These are phyloP conservation scores for Aspergillus incahuasiensis DNA, from an alignment of 495 filamentous ascomycete genomes.

Conservation along the genomic window DNA sequence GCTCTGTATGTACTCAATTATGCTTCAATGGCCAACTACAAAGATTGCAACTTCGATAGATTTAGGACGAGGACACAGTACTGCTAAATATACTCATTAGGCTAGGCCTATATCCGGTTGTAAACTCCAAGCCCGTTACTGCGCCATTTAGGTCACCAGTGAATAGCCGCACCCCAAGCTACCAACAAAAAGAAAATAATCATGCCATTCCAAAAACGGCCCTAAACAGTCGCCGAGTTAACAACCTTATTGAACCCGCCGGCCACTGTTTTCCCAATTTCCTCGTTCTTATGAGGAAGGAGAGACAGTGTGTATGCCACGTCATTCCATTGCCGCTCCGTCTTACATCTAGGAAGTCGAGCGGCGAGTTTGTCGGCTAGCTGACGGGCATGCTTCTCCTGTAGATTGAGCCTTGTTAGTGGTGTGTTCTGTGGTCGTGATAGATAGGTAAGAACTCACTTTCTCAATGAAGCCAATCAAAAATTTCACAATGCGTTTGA, in stretches of 20 bases:
- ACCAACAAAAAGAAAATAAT: background rate
- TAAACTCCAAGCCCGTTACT: background rate
- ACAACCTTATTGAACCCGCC: constrained; percentile 82
- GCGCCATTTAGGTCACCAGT: constrained; percentile 2
- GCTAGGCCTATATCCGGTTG: background rate
- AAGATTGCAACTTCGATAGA: background rate
- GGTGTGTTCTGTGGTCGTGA: background rate
- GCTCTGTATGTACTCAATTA: too few species aligned
- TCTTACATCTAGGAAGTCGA: constrained; percentile 79
- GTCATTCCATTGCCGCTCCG: constrained; percentile 94
- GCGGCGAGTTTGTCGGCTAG: constrained; percentile 90
- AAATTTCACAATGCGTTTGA: constrained; percentile 86
- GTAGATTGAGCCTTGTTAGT: constrained; percentile 4
- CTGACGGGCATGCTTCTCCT: constrained; percentile 98
- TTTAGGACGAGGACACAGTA: too few species aligned
- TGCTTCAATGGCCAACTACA: too few species aligned
- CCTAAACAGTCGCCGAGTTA: constrained; percentile 47
- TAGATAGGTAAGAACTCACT: constrained; percentile 45
- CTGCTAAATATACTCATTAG: constrained; percentile 1
- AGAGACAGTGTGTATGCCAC: constrained; percentile 86
- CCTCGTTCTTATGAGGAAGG: constrained; percentile 95
- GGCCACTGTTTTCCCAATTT: constrained; percentile 76
- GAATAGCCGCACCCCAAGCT: background rate
- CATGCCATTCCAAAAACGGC: background rate
- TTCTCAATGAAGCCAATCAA: constrained; percentile 95